Percentiles rank a stretch among this genome's conserved stretches.
Evolutionary conservation across 1,139 yeast genomes (phyloP).

Genomic region (Spathaspora sp.): DNA sequence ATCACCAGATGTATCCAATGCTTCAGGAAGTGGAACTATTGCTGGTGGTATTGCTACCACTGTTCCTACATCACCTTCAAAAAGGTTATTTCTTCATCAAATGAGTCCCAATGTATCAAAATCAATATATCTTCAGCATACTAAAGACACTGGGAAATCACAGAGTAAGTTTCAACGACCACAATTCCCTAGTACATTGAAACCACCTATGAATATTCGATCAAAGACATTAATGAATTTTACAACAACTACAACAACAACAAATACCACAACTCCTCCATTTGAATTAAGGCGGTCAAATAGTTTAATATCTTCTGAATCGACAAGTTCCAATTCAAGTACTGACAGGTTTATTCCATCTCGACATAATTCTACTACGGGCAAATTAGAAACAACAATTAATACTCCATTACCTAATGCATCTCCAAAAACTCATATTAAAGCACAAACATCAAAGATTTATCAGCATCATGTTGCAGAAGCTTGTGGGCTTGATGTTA

Average conservation of each 20-base stretch:
- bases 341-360: conserved; percentile 48
- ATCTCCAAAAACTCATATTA: conserved; percentile 55
- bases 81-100: conserved; percentile 33
- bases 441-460: conserved; percentile 67
- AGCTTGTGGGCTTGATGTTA: conserved; percentile 88
- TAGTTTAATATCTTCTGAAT: conserved; percentile 27
- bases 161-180: conserved; percentile 17
- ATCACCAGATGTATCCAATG: background rate
- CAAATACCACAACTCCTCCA: conserved; percentile 11
- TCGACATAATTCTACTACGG: conserved; percentile 42
- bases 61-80: conserved; percentile 19
- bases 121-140: conserved; percentile 25
- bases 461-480: conserved; percentile 88
- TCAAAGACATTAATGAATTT: conserved; percentile 9
- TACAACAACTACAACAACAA: conserved; percentile 9
- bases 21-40: no score
- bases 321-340: conserved; percentile 22
- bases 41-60: conserved; percentile 6
- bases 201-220: conserved; percentile 13
- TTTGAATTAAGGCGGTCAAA: conserved; percentile 35
- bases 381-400: conserved; percentile 34
- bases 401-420: conserved; percentile 34
- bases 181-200: conserved; percentile 18
- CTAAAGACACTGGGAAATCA: conserved; percentile 2
- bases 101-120: conserved; percentile 46